Evolutionary conservation across 495 filamentous ascomycete species (phyloP).

Genomic region (Venustampulla echinocandica): DNA sequence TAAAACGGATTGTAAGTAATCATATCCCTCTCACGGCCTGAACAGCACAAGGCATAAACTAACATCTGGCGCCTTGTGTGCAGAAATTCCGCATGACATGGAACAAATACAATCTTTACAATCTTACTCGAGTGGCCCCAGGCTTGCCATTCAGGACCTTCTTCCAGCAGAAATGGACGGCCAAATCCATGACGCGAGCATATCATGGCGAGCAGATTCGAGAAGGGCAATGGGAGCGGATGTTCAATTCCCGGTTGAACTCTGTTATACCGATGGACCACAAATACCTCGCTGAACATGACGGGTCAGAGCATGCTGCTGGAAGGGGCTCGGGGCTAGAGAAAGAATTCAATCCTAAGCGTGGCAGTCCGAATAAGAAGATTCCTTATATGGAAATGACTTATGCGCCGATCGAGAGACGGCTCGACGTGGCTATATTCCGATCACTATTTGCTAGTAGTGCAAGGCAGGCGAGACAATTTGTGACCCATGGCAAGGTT

Average conservation of each 20-base stretch:
- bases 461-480: slow-evolving; percentile 87
- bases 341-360: too few relatives aligned
- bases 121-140: slow-evolving; percentile 49
- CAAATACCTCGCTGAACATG: slow-evolving; percentile 59
- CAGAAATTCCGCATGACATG: slow-evolving; percentile 94
- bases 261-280: slow-evolving; percentile 81
- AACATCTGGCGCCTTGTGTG: background rate
- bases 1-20: slow-evolving; percentile 30
- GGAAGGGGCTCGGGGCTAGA: slow-evolving; percentile 72
- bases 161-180: slow-evolving; percentile 97
- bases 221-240: slow-evolving; percentile 83
- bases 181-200: slow-evolving; percentile 70
- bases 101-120: slow-evolving; percentile 97
- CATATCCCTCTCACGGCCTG: background rate
- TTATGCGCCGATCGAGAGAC: slow-evolving; percentile 80
- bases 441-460: slow-evolving; percentile 90
- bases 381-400: slow-evolving; percentile 85
- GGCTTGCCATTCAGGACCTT: slow-evolving; percentile 46
- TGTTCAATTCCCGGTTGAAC: slow-evolving; percentile 71
- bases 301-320: slow-evolving; percentile 71
- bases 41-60: slow-evolving; percentile 3
- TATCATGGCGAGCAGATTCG: slow-evolving; percentile 94
- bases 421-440: slow-evolving; percentile 87
- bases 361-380: background rate
- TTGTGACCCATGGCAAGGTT: slow-evolving; percentile 85